Evolutionary conservation across 148 eudicot species (phyloP), one percentile per base, ranked within the genome.

Genomic region (Gaultheria prostrata): DNA sequence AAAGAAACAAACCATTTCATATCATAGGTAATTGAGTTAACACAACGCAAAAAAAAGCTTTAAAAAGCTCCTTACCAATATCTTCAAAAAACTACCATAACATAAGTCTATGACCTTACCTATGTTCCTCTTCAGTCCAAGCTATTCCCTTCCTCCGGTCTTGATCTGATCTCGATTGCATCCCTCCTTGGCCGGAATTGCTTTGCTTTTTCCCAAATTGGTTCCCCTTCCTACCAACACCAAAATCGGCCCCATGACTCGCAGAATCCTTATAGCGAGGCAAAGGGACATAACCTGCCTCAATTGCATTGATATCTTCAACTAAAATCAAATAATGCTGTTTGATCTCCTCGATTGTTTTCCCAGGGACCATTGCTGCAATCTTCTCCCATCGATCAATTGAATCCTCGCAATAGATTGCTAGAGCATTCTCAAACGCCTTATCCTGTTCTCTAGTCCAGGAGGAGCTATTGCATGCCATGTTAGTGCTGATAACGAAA

Each of bases 91-190:
- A 77, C 20, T 33, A 43, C 12, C 76, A 80, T 10, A 79, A 46
- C 14, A 45, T 8, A 28, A 21, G 48, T 77, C 21, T 50, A 77
- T 63, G 48, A 80, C 17, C 81, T 88, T 84, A 94, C 98, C 97
- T 94, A 92, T 96, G 98, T 69, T 96, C 98, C 76, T 96, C 98
- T 86, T 93, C 97, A 14, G 97, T 93, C 98, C 98, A 96, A 71
- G 98, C 91, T 80, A 93, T 92, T 78, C 98, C 98, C 82, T 87
- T 96, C 9, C 94, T 87, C 18, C 93, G 91, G 70, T 93, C 92
- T 82, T 93, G 92, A 65, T 93, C 92, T 48, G 93, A 80, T 79
- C 56, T 91, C 4, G 89, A 85, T 5, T 89, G 86, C 89, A 87
- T 94, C 80, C 88, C 89, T 78, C 90, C 93, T 8, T 85, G 87